These are phyloP conservation scores for Nicotiana paniculata DNA, from an alignment of 257 asterid genomes.

Conservation along the genomic window DNA sequence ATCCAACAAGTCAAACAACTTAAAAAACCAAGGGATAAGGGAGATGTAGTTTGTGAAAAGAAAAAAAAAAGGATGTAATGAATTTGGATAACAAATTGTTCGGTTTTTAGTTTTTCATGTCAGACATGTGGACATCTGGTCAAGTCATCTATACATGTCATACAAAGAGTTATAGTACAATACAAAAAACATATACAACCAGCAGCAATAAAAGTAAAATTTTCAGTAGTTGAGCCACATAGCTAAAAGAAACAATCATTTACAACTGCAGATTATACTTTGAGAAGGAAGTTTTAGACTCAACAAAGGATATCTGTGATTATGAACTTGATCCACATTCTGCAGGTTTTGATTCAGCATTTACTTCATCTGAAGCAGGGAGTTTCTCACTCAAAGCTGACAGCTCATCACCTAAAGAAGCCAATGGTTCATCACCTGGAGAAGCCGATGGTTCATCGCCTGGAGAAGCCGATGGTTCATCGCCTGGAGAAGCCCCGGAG, in stretches of 20 bases:
- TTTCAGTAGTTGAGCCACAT: background rate
- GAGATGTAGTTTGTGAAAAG: background rate
- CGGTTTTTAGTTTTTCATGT: background rate
- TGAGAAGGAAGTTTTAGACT: background rate
- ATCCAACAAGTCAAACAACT: background rate
- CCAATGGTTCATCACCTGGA: background rate
- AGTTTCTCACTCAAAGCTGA: slow-evolving; percentile 21
- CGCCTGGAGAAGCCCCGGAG: slow-evolving; percentile 3
- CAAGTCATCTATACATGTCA: background rate
- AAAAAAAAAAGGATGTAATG: background rate
- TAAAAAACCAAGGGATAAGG: background rate
- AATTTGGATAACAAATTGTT: background rate
- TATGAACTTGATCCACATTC: slow-evolving; percentile 18
- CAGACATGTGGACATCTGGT: background rate
- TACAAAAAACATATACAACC: background rate
- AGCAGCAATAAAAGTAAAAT: background rate
- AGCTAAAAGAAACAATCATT: background rate
- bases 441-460: slow-evolving; percentile 4
- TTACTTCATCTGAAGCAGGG: slow-evolving; percentile 15
- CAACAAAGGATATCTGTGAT: background rate
- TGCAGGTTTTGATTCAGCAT: slow-evolving; percentile 2
- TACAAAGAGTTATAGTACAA: slow-evolving; percentile 2
- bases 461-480: slow-evolving; percentile 3
- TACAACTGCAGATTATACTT: background rate
- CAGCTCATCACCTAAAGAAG: slow-evolving; percentile 7